These are phyloP conservation scores for Dionaea muscipula DNA, from an alignment of 179 eudicot genomes.

Conservation along the genomic window DNA sequence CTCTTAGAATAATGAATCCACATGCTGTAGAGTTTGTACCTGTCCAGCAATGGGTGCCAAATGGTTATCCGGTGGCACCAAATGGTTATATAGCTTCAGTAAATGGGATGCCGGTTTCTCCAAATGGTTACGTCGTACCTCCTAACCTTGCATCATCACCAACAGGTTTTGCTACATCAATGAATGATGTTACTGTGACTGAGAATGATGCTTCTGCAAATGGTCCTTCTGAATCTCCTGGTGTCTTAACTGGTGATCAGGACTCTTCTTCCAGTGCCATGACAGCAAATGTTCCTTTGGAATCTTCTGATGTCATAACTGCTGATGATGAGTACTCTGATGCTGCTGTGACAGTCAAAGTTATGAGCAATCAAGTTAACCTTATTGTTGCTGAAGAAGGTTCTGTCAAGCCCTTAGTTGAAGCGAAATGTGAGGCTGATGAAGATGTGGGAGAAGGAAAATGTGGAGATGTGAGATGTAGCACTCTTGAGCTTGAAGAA, in stretches of 20 bases:
- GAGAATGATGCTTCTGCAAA: constrained; percentile 14
- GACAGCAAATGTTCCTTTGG: constrained; percentile 12
- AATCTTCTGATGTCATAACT: constrained; percentile 11
- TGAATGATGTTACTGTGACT: constrained; percentile 20
- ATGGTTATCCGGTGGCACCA: constrained; percentile 52
- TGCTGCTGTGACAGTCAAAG: constrained; percentile 24
- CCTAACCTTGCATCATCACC: too few species aligned
- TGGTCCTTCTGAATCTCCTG: constrained; percentile 25
- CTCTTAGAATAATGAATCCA: constrained; percentile 71
- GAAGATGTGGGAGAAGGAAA: constrained; percentile 16
- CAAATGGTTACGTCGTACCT: constrained; percentile 29
- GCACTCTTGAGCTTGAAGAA: constrained; percentile 20
- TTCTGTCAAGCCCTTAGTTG: constrained; percentile 11
- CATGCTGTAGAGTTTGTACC: constrained; percentile 90
- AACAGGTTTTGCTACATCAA: constrained; percentile 13
- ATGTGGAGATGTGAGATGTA: constrained; percentile 15
- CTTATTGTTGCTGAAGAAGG: constrained; percentile 18
- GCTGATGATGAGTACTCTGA: constrained; percentile 24
- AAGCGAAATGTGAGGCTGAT: constrained; percentile 6
- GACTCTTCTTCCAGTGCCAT: too few species aligned
- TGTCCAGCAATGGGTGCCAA: constrained; percentile 60
- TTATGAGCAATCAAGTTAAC: constrained; percentile 17
- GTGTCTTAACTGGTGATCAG: constrained; percentile 1
- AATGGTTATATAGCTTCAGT: constrained; percentile 40
- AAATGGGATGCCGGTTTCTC: constrained; percentile 29